Evolutionary conservation across 2,329 filamentous ascomycete species (phyloP).

Genomic region (Fusarium equiseti): DNA sequence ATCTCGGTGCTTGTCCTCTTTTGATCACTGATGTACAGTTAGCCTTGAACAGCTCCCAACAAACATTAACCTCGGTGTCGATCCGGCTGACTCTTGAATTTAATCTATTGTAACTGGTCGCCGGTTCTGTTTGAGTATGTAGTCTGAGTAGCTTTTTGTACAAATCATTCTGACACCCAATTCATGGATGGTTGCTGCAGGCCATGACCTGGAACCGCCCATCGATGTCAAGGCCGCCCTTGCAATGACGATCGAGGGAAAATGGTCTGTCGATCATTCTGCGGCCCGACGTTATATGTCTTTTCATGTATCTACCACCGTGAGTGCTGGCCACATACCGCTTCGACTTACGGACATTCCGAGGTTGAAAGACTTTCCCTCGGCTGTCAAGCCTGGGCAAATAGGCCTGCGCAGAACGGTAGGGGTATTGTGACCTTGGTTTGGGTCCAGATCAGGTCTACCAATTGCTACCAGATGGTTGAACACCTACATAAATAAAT

Average conservation of each 20-base stretch:
- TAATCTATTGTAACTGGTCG: conserved; percentile 20
- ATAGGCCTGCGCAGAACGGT: conserved; percentile 8
- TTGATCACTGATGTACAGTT: conserved; percentile 10
- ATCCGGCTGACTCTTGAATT: conserved; percentile 14
- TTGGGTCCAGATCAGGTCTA: neutral
- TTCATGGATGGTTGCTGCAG: conserved; percentile 19
- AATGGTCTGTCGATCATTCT: conserved; percentile 25
- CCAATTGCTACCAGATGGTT: neutral
- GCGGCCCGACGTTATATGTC: conserved; percentile 16
- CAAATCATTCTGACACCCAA: neutral
- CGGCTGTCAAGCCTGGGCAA: conserved; percentile 8
- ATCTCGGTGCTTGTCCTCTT: conserved; percentile 8
- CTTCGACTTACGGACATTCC: conserved; percentile 16
- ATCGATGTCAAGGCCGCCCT: conserved; percentile 27
- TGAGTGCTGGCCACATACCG: neutral
- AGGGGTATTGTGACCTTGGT: neutral
- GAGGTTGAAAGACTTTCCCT: conserved; percentile 5
- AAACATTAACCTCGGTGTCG: neutral
- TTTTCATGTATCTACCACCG: conserved; percentile 3
- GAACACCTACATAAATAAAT: neutral
- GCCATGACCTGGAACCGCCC: conserved; percentile 20
- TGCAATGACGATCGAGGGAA: conserved; percentile 34
- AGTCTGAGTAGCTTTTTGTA: neutral
- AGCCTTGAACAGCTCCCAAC: neutral
- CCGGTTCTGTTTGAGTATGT: conserved; percentile 8